These are phyloP conservation scores for Cryptococcus sp. DNA, from an alignment of 1,284 basidiomycete species.

Conservation along the genomic window DNA sequence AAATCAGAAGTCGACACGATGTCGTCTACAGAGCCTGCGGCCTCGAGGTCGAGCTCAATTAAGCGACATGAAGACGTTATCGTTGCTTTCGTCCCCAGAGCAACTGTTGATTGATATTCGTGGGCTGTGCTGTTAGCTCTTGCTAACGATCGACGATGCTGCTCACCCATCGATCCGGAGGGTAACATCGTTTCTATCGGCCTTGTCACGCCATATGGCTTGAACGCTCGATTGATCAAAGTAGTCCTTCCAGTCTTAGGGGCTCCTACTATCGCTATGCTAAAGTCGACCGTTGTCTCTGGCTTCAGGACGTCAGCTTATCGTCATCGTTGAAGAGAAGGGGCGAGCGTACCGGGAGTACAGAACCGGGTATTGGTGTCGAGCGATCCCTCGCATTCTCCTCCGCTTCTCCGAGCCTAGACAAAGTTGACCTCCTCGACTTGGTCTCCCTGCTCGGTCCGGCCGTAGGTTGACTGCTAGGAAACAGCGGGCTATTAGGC, in stretches of 20 bases:
- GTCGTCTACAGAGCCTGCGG: slow-evolving; percentile 14
- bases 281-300: slow-evolving; percentile 21
- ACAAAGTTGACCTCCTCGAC: slow-evolving; percentile 20
- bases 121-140: slow-evolving; percentile 17
- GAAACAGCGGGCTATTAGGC: slow-evolving; percentile 15
- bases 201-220: slow-evolving; percentile 33
- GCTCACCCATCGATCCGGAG: neutral
- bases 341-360: neutral
- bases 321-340: neutral
- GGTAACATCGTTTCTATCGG: slow-evolving; percentile 12
- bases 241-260: slow-evolving; percentile 42
- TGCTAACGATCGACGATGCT: slow-evolving; percentile 9
- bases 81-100: slow-evolving; percentile 33
- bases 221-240: slow-evolving; percentile 35
- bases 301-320: neutral
- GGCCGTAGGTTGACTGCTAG: neutral
- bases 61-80: slow-evolving; percentile 34
- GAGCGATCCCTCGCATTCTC: neutral
- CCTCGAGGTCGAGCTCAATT: slow-evolving; percentile 36
- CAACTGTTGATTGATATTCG: slow-evolving; percentile 30
- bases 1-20: slow-evolving; percentile 22
- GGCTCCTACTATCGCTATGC: slow-evolving; percentile 42
- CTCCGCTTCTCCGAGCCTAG: slow-evolving; percentile 3
- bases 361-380: neutral
- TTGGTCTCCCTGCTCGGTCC: slow-evolving; percentile 1